Conservation (phyloP, 176 grass and related monocot genomes). For the Oryza nivara region DNA sequence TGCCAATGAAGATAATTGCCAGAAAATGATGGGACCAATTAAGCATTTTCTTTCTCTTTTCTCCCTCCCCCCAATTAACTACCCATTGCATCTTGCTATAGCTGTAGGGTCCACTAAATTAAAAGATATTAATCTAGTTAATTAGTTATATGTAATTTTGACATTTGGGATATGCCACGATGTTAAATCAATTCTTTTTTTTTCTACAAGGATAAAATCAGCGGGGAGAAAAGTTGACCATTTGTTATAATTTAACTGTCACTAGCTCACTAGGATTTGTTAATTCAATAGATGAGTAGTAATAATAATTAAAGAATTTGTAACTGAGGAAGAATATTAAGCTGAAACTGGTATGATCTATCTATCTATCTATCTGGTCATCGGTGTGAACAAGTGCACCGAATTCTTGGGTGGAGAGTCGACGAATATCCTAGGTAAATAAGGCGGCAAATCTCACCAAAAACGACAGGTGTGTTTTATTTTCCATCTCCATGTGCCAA, state of each 20-base stretch:
- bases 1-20: not conserved
- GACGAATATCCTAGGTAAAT: not conserved
- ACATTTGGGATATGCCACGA: not conserved
- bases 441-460: slow-evolving; percentile 8
- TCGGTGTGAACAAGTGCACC: not conserved
- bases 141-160: not conserved
- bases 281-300: not conserved
- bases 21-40: not conserved
- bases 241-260: not conserved
- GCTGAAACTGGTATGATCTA: not conserved
- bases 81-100: not conserved
- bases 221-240: not conserved
- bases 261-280: not conserved
- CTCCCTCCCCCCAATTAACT: not conserved
- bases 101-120: not conserved
- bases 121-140: not conserved
- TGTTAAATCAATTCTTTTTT: too few relatives aligned
- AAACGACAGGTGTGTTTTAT: not conserved
- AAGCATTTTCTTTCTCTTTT: not conserved
- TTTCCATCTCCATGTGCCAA: not conserved
- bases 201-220: not conserved
- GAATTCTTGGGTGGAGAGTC: not conserved
- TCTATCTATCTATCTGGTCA: not conserved
- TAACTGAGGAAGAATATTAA: not conserved
- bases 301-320: not conserved